A percentile compares a stretch with the other conserved stretches of the same genome.
Conservation (phyloP, 208 protist genomes). For the Naegleria fowleri region DNA sequence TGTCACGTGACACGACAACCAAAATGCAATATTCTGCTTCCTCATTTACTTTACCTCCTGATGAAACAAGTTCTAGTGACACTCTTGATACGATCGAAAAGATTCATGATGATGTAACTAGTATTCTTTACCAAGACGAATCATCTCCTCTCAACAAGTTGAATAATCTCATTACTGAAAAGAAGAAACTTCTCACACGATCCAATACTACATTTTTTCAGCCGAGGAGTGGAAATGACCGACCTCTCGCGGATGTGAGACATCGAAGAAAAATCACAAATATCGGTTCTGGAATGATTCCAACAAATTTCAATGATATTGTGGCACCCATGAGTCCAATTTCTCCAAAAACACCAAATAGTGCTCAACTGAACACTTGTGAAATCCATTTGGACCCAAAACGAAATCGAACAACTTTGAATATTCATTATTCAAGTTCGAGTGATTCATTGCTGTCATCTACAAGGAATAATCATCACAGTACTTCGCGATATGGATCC, state of each 20-base stretch:
- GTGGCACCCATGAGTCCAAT: not conserved
- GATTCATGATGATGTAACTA: no score
- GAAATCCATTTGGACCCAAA: no score
- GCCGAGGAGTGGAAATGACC: not conserved
- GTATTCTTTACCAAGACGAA: no score
- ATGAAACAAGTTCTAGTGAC: no score
- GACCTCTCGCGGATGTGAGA: not conserved
- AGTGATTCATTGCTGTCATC: no score
- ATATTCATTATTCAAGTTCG: not conserved
- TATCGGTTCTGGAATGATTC: not conserved
- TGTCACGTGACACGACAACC: not conserved
- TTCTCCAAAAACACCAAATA: no score
- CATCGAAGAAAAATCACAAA: not conserved
- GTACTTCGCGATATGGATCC: no score
- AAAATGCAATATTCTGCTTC: not conserved
- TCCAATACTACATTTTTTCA: not conserved
- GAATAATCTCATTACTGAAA: not conserved
- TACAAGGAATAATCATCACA: no score
- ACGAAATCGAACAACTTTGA: not conserved
- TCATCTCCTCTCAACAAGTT: not conserved
- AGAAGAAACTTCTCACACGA: not conserved
- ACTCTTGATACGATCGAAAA: no score
- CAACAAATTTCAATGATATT: not conserved
- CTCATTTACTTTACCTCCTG: not conserved
- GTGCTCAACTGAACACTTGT: no score